Percentiles rank a stretch among this genome's conserved stretches.
phyloP scores from a whole-genome alignment of 441 rosid genomes.

The Viola pubescens region DNA sequence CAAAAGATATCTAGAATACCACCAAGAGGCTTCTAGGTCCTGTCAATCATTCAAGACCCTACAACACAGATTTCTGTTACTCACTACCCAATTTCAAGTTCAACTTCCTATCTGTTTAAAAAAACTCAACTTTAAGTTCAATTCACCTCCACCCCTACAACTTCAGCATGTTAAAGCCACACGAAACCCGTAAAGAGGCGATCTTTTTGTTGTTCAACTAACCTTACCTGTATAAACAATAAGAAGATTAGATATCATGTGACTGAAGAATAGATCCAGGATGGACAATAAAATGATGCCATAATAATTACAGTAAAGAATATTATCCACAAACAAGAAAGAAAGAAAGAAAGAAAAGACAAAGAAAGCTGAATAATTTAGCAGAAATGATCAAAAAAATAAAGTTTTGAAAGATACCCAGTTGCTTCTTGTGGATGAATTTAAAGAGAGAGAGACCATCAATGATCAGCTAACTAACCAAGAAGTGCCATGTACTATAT shows the following conservation, averaged over 20 bases:
- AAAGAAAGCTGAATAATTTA: constrained; percentile 4
- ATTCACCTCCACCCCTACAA: background rate
- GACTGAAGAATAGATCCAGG: constrained; percentile 18
- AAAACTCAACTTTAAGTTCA: background rate
- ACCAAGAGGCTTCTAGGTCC: background rate
- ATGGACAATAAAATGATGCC: constrained; percentile 18
- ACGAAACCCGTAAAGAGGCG: background rate
- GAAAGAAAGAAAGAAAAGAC: background rate
- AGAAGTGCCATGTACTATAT: background rate
- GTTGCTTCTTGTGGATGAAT: background rate
- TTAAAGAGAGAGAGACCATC: background rate
- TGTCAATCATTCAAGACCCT: background rate
- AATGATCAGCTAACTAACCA: background rate
- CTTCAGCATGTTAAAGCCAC: too few relatives aligned
- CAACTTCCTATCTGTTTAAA: constrained; percentile 3
- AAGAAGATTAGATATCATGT: constrained; percentile 17
- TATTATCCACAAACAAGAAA: constrained; percentile 13
- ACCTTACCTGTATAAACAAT: background rate
- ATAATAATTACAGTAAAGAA: constrained; percentile 24
- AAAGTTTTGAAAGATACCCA: constrained; percentile 6
- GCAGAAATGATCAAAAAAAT: background rate
- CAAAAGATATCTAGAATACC: constrained; percentile 1
- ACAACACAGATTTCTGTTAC: background rate
- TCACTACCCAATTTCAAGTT: constrained; percentile 12
- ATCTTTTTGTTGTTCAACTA: constrained; percentile 5